Base-by-base conservation (phyloP, 805 yeast genomes). In the Cyberlindnera mycetangii region DNA sequence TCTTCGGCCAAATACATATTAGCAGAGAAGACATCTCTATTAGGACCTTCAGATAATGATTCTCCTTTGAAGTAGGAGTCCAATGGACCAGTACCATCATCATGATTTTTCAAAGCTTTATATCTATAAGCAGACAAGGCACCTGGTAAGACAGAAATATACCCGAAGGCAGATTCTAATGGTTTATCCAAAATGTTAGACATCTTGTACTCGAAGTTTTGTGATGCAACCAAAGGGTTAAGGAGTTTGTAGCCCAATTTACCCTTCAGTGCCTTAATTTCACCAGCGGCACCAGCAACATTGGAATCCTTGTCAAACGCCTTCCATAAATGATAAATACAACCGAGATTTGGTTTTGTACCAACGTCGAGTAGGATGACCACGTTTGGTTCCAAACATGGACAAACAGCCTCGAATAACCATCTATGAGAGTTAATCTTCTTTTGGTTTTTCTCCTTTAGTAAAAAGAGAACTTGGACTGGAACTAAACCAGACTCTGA, bases 201-300 rank as follows among this genome's bases (percentile, higher is more conserved):
- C 84, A 92, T 88, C 59, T 92, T 92, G 67, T 92, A 92, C 65
- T 92, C 98, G 58, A 92, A 92, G 62, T 92, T 92, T 63, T 92
- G 98, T 1, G 97, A 88, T 0, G 97, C 97, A 37, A 92, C 97
- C 34, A 92, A 69, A 10, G 98, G 98, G 64, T 92, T 92, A 18
- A 87, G 63, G 49, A 93, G 70, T 52, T 90, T 88, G 19, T 69
- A 58, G 78, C 97, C 89, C 22, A 81, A 85, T 56, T 81, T 85
- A 35, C 99, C 99, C 57, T 89, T 89, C 87, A 92, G 84, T 0
- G 98, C 89, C 50, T 85, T 85, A 60, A 93, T 90, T 65, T 93
- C 98, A 50, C 99, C 99, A 12, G 98, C 97, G 1, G 96, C 99
- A 51, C 99, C 99, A 0, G 97, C 99, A 42, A 93, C 96, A 57